A percentile compares a stretch with the other conserved stretches of the same genome.
phyloP scores from a whole-genome alignment of 352 stramenopile species.

The Phytophthora cryptogea region DNA sequence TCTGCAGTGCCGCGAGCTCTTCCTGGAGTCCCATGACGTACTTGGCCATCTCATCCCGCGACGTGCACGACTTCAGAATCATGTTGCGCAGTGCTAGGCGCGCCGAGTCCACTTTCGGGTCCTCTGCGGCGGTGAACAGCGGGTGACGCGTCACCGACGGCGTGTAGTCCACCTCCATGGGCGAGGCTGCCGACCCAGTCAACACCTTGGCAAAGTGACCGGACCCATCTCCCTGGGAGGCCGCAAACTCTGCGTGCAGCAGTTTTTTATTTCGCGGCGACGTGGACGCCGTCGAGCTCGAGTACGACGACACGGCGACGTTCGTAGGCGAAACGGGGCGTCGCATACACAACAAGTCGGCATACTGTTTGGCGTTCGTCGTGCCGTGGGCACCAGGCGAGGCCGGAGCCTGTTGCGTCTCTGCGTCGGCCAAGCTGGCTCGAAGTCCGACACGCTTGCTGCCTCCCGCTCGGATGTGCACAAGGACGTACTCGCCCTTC shows the following conservation, averaged over 20 bases:
- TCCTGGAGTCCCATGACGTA: slow-evolving; percentile 62
- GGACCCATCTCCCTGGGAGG: slow-evolving; percentile 11
- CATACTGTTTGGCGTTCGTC: slow-evolving; percentile 10
- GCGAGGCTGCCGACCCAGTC: slow-evolving; percentile 4
- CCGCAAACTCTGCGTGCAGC: slow-evolving; percentile 37
- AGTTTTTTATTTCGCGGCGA: slow-evolving; percentile 54
- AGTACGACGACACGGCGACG: slow-evolving; percentile 43
- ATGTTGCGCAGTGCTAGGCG: slow-evolving; percentile 50
- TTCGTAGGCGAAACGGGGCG: slow-evolving; percentile 47
- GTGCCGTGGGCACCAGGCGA: slow-evolving; percentile 23
- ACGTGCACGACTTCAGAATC: slow-evolving; percentile 58
- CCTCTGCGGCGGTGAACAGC: slow-evolving; percentile 32
- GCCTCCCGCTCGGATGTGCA: slow-evolving; percentile 73
- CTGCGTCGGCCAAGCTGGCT: slow-evolving; percentile 30
- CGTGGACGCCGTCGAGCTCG: slow-evolving; percentile 46
- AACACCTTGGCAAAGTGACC: slow-evolving; percentile 19
- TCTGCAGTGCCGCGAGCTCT: slow-evolving; percentile 51
- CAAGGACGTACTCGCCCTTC: slow-evolving; percentile 62
- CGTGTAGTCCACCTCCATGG: slow-evolving; percentile 19
- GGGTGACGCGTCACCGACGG: slow-evolving; percentile 33
- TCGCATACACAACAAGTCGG: slow-evolving; percentile 24
- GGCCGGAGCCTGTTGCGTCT: slow-evolving; percentile 20
- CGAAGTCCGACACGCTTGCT: slow-evolving; percentile 73
- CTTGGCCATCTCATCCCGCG: slow-evolving; percentile 53
- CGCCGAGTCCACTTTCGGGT: slow-evolving; percentile 39